phyloP scores from a whole-genome alignment of 768 basidiomycete genomes.

The Serendipita sp. region DNA sequence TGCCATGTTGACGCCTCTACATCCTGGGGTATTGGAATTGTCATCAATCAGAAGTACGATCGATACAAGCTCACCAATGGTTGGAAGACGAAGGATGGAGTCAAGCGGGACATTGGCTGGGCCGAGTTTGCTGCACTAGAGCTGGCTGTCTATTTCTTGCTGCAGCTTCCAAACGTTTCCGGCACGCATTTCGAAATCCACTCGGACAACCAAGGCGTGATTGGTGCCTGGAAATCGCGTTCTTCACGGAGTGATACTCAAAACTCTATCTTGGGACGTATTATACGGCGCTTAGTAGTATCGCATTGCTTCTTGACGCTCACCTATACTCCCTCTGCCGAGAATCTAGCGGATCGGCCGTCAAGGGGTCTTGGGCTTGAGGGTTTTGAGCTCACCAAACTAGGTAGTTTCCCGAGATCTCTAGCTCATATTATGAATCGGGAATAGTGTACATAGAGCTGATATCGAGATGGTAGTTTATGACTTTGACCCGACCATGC shows the following conservation, averaged over 20 bases:
- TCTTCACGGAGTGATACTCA: constrained; percentile 13
- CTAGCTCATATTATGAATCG: no score
- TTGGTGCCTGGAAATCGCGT: constrained; percentile 19
- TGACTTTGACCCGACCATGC: no score
- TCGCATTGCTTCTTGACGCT: constrained; percentile 8
- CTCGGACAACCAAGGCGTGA: constrained; percentile 28
- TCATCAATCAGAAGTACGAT: constrained; percentile 21
- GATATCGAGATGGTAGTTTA: no score
- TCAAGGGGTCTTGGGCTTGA: constrained; percentile 13
- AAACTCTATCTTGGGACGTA: neutral
- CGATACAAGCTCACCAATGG: constrained; percentile 24
- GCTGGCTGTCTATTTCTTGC: constrained; percentile 22
- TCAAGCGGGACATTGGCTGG: constrained; percentile 24
- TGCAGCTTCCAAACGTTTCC: constrained; percentile 13
- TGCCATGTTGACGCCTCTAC: constrained; percentile 28
- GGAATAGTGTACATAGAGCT: no score
- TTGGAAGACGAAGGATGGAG: constrained; percentile 15
- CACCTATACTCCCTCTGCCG: constrained; percentile 15
- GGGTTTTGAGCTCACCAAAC: no score
- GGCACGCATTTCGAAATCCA: constrained; percentile 18
- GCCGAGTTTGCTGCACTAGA: constrained; percentile 30
- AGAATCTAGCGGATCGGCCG: constrained; percentile 21
- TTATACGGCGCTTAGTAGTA: neutral
- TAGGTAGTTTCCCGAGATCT: no score
- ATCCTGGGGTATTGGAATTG: constrained; percentile 26